A percentile compares a stretch with the other conserved stretches of the same genome.
phyloP scores from a whole-genome alignment of 495 filamentous ascomycete genomes.

The Podospora bellae-mahoneyi region DNA sequence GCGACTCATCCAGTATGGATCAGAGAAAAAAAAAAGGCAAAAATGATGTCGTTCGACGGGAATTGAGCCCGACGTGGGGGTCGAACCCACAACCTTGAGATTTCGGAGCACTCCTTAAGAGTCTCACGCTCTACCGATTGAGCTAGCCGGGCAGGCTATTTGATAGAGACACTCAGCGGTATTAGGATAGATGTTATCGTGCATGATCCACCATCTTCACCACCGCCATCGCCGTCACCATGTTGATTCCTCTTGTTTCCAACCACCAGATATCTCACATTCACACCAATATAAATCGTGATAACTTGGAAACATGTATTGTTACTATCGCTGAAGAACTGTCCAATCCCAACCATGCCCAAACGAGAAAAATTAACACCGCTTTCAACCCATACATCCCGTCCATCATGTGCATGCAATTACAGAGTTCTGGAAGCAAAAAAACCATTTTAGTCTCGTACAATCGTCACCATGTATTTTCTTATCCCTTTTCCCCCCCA shows the following conservation, averaged over 20 bases:
- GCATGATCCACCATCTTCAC: background rate
- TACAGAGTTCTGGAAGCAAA: no score
- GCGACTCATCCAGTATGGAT: background rate
- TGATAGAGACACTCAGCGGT: background rate
- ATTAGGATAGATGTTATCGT: background rate
- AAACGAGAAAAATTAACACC: background rate
- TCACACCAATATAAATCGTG: background rate
- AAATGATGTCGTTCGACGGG: slow-evolving; percentile 18
- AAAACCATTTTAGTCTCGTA: background rate
- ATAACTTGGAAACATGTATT: background rate
- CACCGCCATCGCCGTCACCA: no score
- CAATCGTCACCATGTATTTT: background rate
- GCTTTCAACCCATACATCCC: background rate
- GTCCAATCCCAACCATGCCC: background rate
- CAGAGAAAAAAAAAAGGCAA: slow-evolving; percentile 6
- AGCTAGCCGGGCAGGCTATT: slow-evolving; percentile 54
- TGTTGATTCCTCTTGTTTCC: no score
- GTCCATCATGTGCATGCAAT: background rate
- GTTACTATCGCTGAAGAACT: background rate
- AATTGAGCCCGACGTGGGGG: slow-evolving; percentile 30
- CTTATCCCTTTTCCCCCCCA: background rate
- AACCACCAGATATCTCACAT: background rate
- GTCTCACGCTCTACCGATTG: slow-evolving; percentile 83
- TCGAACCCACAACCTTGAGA: slow-evolving; percentile 31
- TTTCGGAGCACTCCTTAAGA: slow-evolving; percentile 52